A percentile compares a stretch with the other conserved stretches of the same genome.
Conservation (phyloP, 805 yeast genomes). For the Teunomyces kruisii region DNA sequence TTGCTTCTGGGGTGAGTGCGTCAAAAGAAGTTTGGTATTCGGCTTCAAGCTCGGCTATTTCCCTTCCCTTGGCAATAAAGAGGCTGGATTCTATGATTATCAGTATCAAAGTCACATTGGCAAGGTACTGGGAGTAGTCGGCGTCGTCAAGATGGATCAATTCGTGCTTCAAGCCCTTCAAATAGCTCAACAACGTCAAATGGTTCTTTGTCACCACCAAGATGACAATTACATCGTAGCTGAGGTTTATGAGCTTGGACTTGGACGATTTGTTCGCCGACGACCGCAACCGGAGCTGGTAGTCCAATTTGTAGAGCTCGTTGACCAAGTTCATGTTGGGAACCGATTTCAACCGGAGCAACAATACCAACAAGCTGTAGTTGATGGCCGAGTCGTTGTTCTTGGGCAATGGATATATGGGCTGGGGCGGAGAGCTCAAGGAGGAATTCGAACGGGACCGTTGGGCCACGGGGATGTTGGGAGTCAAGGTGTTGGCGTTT, state of each 20-base stretch:
- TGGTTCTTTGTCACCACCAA: slow-evolving; percentile 30
- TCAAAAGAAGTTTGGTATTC: slow-evolving; percentile 6
- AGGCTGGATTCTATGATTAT: slow-evolving; percentile 13
- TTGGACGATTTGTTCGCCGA: slow-evolving; percentile 8
- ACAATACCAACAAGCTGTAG: slow-evolving; percentile 26
- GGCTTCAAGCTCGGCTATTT: not conserved
- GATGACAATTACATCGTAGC: slow-evolving; percentile 32
- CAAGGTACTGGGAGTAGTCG: slow-evolving; percentile 13
- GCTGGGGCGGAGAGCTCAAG: slow-evolving; percentile 7
- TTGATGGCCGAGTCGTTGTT: slow-evolving; percentile 30
- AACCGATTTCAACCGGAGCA: slow-evolving; percentile 43
- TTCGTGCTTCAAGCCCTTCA: slow-evolving; percentile 23
- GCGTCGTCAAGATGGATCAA: slow-evolving; percentile 8
- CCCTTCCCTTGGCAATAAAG: not conserved
- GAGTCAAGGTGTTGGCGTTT: slow-evolving; percentile 12
- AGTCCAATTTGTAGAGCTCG: slow-evolving; percentile 39
- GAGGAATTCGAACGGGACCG: slow-evolving; percentile 2
- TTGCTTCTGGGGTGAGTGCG: slow-evolving; percentile 8
- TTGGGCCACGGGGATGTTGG: not conserved
- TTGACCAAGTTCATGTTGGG: slow-evolving; percentile 44
- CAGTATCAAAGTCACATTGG: slow-evolving; percentile 21
- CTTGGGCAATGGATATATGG: slow-evolving; percentile 37
- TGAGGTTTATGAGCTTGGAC: slow-evolving; percentile 26
- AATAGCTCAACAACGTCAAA: slow-evolving; percentile 24
- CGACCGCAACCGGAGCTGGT: slow-evolving; percentile 29